These are phyloP conservation scores for Cajanus cajan DNA, from an alignment of 306 rosid species.

Conservation along the genomic window DNA sequence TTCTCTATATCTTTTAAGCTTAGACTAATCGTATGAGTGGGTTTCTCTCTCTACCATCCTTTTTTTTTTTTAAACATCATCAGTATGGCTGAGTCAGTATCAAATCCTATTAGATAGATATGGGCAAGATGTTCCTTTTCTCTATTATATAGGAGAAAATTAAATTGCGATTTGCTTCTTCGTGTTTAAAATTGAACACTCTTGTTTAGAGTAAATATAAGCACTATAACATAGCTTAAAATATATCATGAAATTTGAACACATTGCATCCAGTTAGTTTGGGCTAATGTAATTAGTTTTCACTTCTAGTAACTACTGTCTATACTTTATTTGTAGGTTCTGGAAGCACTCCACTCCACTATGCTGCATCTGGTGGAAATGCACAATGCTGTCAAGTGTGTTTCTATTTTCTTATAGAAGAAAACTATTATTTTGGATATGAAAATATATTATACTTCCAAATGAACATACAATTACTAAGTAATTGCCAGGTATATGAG, in stretches of 20 bases:
- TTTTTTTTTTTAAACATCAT: not conserved
- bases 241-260: not conserved
- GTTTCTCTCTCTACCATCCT: not conserved
- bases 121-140: not conserved
- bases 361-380: conserved; percentile 98
- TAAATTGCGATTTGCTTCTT: not conserved
- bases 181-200: not conserved
- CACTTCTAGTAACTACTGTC: conserved; percentile 1
- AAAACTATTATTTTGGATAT: not conserved
- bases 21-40: not conserved
- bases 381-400: conserved; percentile 92
- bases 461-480: not conserved
- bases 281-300: conserved; percentile 7
- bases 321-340: conserved; percentile 61
- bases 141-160: conserved; percentile 1
- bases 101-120: not conserved
- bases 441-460: conserved; percentile 4
- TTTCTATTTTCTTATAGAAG: conserved; percentile 1
- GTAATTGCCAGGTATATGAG: not conserved
- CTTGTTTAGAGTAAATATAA: not conserved
- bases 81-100: not conserved
- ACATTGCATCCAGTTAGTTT: not conserved
- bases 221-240: not conserved
- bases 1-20: not conserved
- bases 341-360: conserved; percentile 95